A percentile compares a stretch with the other conserved stretches of the same genome.
Conservation (phyloP, 2,329 filamentous ascomycete species). For the Trichoderma endophyticum region DNA sequence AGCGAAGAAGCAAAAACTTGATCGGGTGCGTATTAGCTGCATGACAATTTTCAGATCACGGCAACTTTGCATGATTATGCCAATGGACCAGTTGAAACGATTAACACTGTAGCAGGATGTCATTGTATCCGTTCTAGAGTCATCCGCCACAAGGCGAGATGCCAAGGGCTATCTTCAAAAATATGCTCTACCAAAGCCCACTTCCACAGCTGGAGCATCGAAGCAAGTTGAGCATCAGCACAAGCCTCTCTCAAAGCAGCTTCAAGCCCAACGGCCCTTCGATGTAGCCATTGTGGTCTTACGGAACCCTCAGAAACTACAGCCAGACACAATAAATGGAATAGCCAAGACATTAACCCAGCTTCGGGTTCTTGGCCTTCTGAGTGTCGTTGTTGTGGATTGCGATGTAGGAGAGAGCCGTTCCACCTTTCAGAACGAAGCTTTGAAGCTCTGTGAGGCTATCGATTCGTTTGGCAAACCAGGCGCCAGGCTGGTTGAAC, state of each 20-base stretch:
- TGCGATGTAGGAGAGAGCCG: constrained; percentile 47
- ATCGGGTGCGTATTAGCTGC: constrained; percentile 27
- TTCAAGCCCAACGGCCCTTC: constrained; percentile 30
- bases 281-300: constrained; percentile 85
- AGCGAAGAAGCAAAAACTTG: constrained; percentile 32
- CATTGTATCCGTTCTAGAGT: constrained; percentile 79
- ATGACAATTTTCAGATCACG: not conserved
- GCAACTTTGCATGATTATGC: not conserved
- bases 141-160: constrained; percentile 88
- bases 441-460: constrained; percentile 69
- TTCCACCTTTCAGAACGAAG: constrained; percentile 56
- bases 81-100: not conserved
- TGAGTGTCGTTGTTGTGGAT: constrained; percentile 80
- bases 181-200: constrained; percentile 46
- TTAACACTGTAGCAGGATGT: constrained; percentile 59
- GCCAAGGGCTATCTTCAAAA: constrained; percentile 88
- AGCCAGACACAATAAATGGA: constrained; percentile 66
- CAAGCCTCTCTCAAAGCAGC: constrained; percentile 15
- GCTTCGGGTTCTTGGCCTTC: constrained; percentile 75
- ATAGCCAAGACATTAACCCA: constrained; percentile 82
- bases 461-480: constrained; percentile 67
- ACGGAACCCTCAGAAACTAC: constrained; percentile 66
- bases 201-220: constrained; percentile 26
- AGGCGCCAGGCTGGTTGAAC: constrained; percentile 66
- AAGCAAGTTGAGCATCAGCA: constrained; percentile 37